These are phyloP conservation scores for Bidens hawaiensis DNA, from an alignment of 140 eudicot species.

Conservation along the genomic window DNA sequence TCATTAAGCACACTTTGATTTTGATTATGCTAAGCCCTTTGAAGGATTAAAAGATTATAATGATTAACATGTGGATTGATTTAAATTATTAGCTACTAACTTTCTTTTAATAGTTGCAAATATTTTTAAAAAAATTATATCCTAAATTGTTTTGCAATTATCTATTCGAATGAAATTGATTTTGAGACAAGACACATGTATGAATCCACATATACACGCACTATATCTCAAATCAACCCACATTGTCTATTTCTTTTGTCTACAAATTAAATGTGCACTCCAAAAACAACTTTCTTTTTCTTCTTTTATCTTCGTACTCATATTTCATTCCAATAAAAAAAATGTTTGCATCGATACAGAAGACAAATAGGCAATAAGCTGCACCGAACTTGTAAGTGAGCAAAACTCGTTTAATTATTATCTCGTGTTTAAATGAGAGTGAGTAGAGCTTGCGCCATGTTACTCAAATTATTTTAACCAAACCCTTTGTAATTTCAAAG, in stretches of 20 bases:
- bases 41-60: background rate
- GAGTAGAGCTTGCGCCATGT: background rate
- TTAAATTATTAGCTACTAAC: background rate
- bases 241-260: constrained; percentile 6
- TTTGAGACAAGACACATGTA: background rate
- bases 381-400: too few species aligned
- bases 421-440: background rate
- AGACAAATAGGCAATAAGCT: too few species aligned
- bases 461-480: background rate
- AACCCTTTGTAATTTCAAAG: background rate
- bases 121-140: background rate
- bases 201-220: constrained; percentile 6
- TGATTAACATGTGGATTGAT: background rate
- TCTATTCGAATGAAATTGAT: background rate
- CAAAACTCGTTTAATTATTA: too few species aligned
- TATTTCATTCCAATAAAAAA: too few species aligned
- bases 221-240: background rate
- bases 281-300: constrained; percentile 1
- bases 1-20: background rate
- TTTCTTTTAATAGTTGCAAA: background rate
- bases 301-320: too few species aligned
- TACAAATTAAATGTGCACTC: background rate
- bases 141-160: background rate
- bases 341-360: too few species aligned
- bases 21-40: background rate